Conservation (phyloP, 2,329 filamentous ascomycete genomes). For the Massarina eburnea region DNA sequence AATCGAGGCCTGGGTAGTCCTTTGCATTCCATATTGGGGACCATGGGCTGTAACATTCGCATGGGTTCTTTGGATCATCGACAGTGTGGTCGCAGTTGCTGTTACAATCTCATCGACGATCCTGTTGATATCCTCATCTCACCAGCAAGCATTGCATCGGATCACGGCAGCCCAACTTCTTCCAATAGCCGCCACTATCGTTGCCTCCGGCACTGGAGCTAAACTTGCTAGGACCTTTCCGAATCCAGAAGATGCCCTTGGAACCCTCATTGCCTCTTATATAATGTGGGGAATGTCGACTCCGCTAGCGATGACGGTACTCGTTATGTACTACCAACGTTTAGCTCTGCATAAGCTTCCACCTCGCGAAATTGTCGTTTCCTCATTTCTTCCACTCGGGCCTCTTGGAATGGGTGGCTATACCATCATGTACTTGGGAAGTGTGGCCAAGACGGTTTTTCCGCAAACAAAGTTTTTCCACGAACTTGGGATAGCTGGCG, state of each 20-base stretch:
- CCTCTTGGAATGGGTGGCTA: constrained; percentile 69
- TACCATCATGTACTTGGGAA: constrained; percentile 56
- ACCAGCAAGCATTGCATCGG: constrained; percentile 32
- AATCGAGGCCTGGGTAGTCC: constrained; percentile 64
- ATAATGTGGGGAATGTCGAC: constrained; percentile 68
- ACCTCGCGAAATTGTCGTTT: constrained; percentile 67
- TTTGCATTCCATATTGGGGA: constrained; percentile 64
- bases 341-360: constrained; percentile 68
- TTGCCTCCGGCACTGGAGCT: constrained; percentile 66
- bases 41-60: constrained; percentile 52
- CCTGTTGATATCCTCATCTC: constrained; percentile 53
- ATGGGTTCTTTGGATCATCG: constrained; percentile 55
- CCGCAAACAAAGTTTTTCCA: constrained; percentile 42
- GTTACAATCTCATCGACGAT: constrained; percentile 53
- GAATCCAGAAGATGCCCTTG: constrained; percentile 57
- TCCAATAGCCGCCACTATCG: constrained; percentile 67
- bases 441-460: constrained; percentile 47
- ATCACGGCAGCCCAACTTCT: constrained; percentile 68
- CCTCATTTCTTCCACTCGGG: constrained; percentile 67
- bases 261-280: constrained; percentile 66
- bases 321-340: constrained; percentile 70
- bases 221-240: constrained; percentile 63
- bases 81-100: constrained; percentile 47
- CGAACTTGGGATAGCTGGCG: constrained; percentile 47
- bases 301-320: constrained; percentile 61